Evolutionary conservation across 768 basidiomycete species (phyloP).

Genomic region (Crepidotus variabilis): DNA sequence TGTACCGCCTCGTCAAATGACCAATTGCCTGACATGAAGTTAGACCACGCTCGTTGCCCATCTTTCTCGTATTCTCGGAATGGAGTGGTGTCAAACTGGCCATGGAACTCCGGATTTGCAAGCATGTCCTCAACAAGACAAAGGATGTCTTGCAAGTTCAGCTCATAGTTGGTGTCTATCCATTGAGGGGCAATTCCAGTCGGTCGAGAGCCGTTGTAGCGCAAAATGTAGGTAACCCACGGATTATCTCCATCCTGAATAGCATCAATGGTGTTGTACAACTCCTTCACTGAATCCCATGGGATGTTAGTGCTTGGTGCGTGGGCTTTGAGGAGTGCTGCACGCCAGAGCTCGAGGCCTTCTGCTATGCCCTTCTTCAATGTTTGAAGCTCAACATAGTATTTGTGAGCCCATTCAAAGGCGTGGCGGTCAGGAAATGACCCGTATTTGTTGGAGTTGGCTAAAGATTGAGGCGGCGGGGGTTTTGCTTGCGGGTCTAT

Average conservation of each 20-base stretch:
- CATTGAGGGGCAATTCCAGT: constrained; percentile 18
- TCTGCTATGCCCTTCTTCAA: constrained; percentile 16
- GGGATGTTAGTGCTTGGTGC: constrained; percentile 11
- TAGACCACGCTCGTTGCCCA: constrained; percentile 18
- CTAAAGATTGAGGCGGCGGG: too few relatives aligned
- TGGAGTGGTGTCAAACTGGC: constrained; percentile 10
- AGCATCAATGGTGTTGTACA: constrained; percentile 24
- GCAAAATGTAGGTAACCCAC: constrained; percentile 5
- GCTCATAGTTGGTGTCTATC: constrained; percentile 24
- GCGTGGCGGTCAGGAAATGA: too few relatives aligned
- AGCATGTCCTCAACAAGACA: constrained; percentile 7
- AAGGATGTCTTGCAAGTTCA: constrained; percentile 17
- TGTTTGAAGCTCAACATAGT: constrained; percentile 21
- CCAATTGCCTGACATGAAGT: constrained; percentile 13
- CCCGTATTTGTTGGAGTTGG: too few relatives aligned
- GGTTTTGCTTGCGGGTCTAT: too few relatives aligned
- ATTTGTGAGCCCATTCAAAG: constrained; percentile 26
- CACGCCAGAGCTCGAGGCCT: constrained; percentile 23
- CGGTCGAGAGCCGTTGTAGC: constrained; percentile 17
- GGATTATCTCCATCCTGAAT: constrained; percentile 9
- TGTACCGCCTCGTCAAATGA: constrained; percentile 9
- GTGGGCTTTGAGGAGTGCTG: too few relatives aligned
- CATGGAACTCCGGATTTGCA: constrained; percentile 8
- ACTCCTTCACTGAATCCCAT: constrained; percentile 17
- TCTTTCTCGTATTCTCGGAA: too few relatives aligned